Conservation (phyloP, 139 green algal species). For the Closterium sp. region DNA sequence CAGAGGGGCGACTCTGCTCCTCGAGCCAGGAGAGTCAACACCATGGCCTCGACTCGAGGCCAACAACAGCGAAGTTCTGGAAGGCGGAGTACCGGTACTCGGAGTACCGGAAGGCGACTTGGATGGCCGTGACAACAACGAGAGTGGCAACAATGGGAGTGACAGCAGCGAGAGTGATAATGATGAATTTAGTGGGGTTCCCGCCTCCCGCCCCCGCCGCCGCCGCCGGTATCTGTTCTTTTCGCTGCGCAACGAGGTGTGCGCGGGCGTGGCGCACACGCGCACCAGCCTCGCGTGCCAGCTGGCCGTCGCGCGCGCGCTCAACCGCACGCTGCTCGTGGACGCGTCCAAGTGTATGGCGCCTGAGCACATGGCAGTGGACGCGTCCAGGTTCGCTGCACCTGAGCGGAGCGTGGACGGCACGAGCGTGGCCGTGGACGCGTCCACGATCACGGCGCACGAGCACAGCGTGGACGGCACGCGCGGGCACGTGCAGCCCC, state of each 20-base stretch:
- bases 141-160: not conserved
- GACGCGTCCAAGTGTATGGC: not conserved
- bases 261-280: not conserved
- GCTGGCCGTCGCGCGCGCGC: not conserved
- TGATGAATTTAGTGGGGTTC: too few relatives aligned
- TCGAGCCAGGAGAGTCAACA: too few relatives aligned
- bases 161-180: not conserved
- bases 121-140: not conserved
- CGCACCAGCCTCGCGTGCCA: not conserved
- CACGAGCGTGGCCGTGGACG: too few relatives aligned
- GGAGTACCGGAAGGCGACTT: not conserved
- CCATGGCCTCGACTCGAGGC: too few relatives aligned
- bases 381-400: too few relatives aligned
- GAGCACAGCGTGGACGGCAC: not conserved
- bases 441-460: too few relatives aligned
- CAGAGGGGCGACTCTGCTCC: too few relatives aligned
- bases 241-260: not conserved
- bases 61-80: too few relatives aligned
- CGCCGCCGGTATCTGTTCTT: not conserved
- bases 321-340: not conserved
- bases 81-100: too few relatives aligned
- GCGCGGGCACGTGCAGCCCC: not conserved
- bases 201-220: too few relatives aligned
- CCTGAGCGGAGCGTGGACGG: too few relatives aligned
- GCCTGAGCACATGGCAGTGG: not conserved